Evolutionary conservation across 1,284 basidiomycete species (phyloP).

Genomic region (Cryptococcus sp.): DNA sequence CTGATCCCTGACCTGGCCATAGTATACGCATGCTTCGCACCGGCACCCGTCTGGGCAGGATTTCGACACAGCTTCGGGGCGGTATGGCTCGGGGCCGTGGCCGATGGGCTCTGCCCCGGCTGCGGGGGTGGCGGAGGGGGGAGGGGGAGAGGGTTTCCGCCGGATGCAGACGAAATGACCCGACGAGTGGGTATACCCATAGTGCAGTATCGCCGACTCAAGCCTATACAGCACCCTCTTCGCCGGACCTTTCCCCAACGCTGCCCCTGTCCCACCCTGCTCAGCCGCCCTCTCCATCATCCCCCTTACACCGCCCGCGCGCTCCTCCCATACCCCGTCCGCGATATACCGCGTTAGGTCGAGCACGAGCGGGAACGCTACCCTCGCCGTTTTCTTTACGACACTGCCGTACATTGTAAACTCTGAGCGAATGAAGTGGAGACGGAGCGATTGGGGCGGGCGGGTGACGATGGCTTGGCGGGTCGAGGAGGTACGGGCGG

Average conservation of each 20-base stretch:
- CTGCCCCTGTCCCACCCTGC: neutral
- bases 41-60: slow-evolving; percentile 38
- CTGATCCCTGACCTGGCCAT: slow-evolving; percentile 32
- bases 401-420: slow-evolving; percentile 65
- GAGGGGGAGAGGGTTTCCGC: slow-evolving; percentile 59
- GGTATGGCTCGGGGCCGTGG: slow-evolving; percentile 5
- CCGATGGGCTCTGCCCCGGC: neutral
- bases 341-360: slow-evolving; percentile 70
- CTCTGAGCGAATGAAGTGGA: slow-evolving; percentile 83
- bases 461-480: slow-evolving; percentile 49
- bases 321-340: slow-evolving; percentile 41
- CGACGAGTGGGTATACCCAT: slow-evolving; percentile 74
- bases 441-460: slow-evolving; percentile 74
- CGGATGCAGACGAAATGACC: slow-evolving; percentile 89
- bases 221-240: slow-evolving; percentile 71
- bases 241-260: slow-evolving; percentile 21
- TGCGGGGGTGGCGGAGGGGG: neutral
- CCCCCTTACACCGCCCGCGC: slow-evolving; percentile 3
- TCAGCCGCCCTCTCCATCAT: slow-evolving; percentile 7
- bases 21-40: slow-evolving; percentile 33
- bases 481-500: slow-evolving; percentile 31
- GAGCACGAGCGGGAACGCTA: slow-evolving; percentile 79
- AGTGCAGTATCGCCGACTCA: slow-evolving; percentile 79
- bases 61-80: slow-evolving; percentile 26
- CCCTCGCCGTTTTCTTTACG: slow-evolving; percentile 72